Percentiles rank a stretch among this genome's conserved stretches.
phyloP scores from a whole-genome alignment of 306 rosid species.

The Vicia sativa region DNA sequence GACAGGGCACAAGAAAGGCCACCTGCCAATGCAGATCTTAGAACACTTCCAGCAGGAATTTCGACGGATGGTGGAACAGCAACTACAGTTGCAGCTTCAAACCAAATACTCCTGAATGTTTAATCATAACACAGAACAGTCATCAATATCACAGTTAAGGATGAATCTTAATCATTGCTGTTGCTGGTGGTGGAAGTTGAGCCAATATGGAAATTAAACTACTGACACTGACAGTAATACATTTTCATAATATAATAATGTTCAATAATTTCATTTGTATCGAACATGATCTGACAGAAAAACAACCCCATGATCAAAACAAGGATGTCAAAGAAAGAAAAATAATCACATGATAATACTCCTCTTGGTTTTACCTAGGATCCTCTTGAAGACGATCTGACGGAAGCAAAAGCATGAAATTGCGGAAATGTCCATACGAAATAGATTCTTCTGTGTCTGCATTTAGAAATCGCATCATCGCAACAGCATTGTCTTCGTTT shows the following conservation, averaged over 20 bases:
- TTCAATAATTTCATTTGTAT: not conserved
- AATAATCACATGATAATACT: conserved; percentile 35
- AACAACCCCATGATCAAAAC: conserved; percentile 22
- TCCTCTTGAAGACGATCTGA: conserved; percentile 97
- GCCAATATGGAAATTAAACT: not conserved
- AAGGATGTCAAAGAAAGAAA: conserved; percentile 8
- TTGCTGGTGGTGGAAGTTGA: not conserved
- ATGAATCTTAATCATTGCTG: not conserved
- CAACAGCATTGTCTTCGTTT: conserved; percentile 95
- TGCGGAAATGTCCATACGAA: conserved; percentile 96
- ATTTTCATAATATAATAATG: not conserved
- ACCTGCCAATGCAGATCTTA: conserved; percentile 98
- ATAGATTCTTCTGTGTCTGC: conserved; percentile 93
- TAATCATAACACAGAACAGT: conserved; percentile 37
- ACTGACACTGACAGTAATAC: not conserved
- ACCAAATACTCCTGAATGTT: conserved; percentile 91
- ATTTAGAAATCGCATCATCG: conserved; percentile 97
- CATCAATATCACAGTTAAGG: conserved; percentile 7
- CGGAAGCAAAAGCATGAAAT: conserved; percentile 97
- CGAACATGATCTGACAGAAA: not conserved
- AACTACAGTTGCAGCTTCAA: conserved; percentile 99
- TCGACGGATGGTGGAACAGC: conserved; percentile 95
- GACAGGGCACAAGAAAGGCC: conserved; percentile 98
- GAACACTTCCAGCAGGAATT: conserved; percentile 93
- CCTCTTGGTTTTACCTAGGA: conserved; percentile 87